Conservation (phyloP, 2,329 filamentous ascomycete species). For the Neoscytalidium dimidiatum region DNA sequence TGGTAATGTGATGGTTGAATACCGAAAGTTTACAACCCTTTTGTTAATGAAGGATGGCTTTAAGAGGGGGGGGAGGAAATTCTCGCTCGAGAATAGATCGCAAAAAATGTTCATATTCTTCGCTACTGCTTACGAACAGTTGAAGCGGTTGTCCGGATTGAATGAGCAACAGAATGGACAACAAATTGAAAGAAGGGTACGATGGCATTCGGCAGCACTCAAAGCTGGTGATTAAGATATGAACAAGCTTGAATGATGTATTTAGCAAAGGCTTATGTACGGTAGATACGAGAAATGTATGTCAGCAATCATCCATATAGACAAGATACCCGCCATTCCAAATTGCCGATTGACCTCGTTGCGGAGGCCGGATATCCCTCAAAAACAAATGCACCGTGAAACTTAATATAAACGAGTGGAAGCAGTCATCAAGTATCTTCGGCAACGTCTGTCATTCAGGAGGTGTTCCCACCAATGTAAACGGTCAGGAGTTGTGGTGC, state of each 20-base stretch:
- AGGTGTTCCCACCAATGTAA: constrained; percentile 45
- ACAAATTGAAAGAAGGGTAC: no score
- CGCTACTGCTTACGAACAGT: no score
- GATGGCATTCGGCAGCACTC: no score
- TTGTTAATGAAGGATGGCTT: no score
- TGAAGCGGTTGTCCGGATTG: neutral
- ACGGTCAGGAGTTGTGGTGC: constrained; percentile 50
- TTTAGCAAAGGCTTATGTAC: neutral
- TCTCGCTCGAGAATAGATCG: no score
- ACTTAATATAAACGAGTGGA: neutral
- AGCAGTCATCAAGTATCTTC: neutral
- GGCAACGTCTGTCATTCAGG: neutral
- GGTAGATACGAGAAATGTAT: neutral
- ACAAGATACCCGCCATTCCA: neutral
- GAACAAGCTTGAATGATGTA: neutral
- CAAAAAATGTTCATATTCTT: no score
- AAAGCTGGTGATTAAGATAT: no score
- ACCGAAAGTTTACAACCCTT: no score
- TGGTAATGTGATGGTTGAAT: no score
- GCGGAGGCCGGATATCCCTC: neutral
- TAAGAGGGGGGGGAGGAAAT: no score
- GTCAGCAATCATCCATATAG: neutral
- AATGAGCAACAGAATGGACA: no score
- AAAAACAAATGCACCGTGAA: neutral
- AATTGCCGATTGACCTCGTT: neutral